These are phyloP conservation scores for Podosphaera xanthii DNA, from an alignment of 2,329 filamentous ascomycete species.

Conservation along the genomic window DNA sequence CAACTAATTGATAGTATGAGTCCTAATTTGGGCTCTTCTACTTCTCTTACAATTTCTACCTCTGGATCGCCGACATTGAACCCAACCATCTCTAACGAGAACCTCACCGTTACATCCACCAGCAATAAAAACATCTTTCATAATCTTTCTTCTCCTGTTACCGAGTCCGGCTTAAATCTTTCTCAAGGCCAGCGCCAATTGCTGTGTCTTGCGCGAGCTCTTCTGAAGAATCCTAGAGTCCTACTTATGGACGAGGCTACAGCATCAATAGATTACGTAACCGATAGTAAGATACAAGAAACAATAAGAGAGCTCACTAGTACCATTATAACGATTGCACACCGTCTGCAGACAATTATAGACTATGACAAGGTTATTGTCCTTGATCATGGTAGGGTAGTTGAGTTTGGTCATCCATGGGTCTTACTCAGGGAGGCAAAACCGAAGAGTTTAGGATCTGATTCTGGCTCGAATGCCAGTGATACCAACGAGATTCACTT, in stretches of 20 bases:
- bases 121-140: slow-evolving; percentile 92
- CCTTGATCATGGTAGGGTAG: slow-evolving; percentile 65
- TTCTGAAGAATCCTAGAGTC: slow-evolving; percentile 77
- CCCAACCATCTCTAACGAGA: background rate
- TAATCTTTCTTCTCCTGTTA: slow-evolving; percentile 61
- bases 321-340: slow-evolving; percentile 91
- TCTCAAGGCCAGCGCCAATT: slow-evolving; percentile 93
- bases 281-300: slow-evolving; percentile 86
- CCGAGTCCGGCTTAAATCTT: slow-evolving; percentile 80
- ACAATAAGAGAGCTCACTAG: slow-evolving; percentile 84
- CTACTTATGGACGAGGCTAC: slow-evolving; percentile 99
- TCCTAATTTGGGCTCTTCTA: slow-evolving; percentile 16
- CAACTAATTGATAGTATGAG: slow-evolving; percentile 53
- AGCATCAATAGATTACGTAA: slow-evolving; percentile 89
- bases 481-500: slow-evolving; percentile 5
- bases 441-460: background rate
- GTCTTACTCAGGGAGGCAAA: slow-evolving; percentile 46
- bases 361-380: slow-evolving; percentile 97
- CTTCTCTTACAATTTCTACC: slow-evolving; percentile 2
- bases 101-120: slow-evolving; percentile 17
- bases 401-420: slow-evolving; percentile 82
- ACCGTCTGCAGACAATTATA: slow-evolving; percentile 85
- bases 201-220: slow-evolving; percentile 73
- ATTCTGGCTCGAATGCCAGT: background rate
- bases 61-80: background rate